A percentile compares a stretch with the other conserved stretches of the same genome.
phyloP scores from a whole-genome alignment of 2,329 filamentous ascomycete genomes.

The Hymenoscyphus scutula region DNA sequence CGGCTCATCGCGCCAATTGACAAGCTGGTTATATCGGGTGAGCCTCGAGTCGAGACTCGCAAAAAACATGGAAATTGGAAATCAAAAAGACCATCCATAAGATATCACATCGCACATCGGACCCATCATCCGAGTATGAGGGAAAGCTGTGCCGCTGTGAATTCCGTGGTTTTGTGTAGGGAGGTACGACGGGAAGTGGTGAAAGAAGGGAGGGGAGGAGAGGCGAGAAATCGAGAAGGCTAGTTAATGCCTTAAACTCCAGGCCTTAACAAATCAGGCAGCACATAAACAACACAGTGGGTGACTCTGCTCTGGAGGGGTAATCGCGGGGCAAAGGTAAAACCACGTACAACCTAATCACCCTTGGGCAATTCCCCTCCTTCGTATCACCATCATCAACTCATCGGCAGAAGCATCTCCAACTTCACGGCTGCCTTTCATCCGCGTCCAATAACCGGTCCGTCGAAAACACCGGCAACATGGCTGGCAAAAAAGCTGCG shows the following conservation, averaged over 20 bases:
- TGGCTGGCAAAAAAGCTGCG: constrained; percentile 70
- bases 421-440: neutral
- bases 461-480: constrained; percentile 35
- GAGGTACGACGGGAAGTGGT: neutral
- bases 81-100: neutral
- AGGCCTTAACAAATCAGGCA: neutral
- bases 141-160: neutral
- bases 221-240: neutral
- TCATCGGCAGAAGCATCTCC: neutral
- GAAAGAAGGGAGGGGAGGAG: neutral
- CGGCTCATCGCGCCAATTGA: constrained; percentile 3
- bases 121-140: neutral
- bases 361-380: neutral
- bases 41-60: neutral
- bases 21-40: neutral
- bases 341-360: neutral
- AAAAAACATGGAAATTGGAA: neutral
- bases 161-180: neutral
- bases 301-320: neutral
- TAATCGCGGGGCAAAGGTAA: neutral
- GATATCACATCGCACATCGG: neutral
- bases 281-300: too few relatives aligned
- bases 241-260: neutral
- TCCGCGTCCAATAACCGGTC: neutral
- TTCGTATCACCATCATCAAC: neutral